Percentiles rank a stretch among this genome's conserved stretches.
Evolutionary conservation across 352 stramenopile genomes (phyloP).

Genomic region (Blastocystis sp.): DNA sequence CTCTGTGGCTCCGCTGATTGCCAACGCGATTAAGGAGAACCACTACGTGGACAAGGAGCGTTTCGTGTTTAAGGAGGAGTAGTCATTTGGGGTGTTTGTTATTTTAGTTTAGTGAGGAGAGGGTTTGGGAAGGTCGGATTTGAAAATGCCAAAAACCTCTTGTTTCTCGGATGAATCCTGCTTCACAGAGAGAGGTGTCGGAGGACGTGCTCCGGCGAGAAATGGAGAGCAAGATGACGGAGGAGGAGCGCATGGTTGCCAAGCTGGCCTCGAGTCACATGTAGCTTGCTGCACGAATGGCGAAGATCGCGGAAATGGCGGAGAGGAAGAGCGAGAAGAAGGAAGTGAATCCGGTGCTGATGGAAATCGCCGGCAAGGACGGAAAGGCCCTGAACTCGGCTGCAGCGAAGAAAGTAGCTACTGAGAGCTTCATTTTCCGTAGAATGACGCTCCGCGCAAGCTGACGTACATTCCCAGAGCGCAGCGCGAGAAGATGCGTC

Average conservation of each 20-base stretch:
- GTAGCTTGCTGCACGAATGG: conserved; percentile 66
- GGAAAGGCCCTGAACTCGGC: background rate
- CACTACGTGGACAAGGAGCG: conserved; percentile 58
- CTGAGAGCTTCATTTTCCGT: background rate
- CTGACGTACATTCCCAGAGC: conserved; percentile 51
- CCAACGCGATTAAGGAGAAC: conserved; percentile 23
- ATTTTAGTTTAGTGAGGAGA: background rate
- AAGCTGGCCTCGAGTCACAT: background rate
- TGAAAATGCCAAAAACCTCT: background rate
- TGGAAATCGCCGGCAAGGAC: background rate
- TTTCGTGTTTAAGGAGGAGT: conserved; percentile 54
- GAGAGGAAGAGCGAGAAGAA: conserved; percentile 8
- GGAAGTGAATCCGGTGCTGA: conserved; percentile 30
- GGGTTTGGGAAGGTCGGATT: background rate
- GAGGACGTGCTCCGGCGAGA: conserved; percentile 38
- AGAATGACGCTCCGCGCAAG: conserved; percentile 16
- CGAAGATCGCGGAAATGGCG: conserved; percentile 63
- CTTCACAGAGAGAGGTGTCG: background rate
- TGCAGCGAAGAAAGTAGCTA: background rate
- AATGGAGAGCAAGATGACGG: conserved; percentile 64
- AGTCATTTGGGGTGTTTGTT: background rate
- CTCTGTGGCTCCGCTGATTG: conserved; percentile 67
- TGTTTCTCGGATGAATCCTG: background rate
- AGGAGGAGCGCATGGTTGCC: conserved; percentile 59
- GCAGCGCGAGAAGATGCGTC: conserved; percentile 56